These are phyloP conservation scores for Przewalskia tangutica DNA, from an alignment of 257 asterid genomes.

Conservation along the genomic window DNA sequence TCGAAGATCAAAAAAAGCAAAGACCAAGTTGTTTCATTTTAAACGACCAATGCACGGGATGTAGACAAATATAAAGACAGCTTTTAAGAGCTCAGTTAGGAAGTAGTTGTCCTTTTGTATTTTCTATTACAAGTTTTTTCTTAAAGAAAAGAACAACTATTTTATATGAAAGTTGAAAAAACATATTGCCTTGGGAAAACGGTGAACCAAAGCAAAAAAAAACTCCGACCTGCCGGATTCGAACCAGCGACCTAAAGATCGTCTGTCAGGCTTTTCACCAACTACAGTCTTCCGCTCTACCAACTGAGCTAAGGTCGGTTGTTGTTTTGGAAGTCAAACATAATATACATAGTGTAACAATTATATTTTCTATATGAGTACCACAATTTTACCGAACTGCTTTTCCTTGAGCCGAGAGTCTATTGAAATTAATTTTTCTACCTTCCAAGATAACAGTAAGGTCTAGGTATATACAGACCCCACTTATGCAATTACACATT, in stretches of 20 bases:
- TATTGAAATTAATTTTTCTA: too few species aligned
- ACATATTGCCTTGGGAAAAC: background rate
- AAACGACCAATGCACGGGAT: background rate
- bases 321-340: accelerated
- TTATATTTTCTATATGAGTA: too few species aligned
- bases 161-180: background rate
- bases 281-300: constrained; percentile 11
- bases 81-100: background rate
- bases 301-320: constrained; percentile 11
- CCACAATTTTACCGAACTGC: too few species aligned
- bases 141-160: background rate
- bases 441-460: too few species aligned
- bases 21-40: background rate
- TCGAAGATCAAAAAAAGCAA: background rate
- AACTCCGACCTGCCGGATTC: constrained; percentile 34
- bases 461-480: too few species aligned
- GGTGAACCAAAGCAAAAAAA: background rate
- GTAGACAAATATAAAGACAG: background rate
- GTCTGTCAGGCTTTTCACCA: background rate
- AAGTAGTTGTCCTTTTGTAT: too few species aligned
- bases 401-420: too few species aligned
- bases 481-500: too few species aligned
- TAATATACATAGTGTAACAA: too few species aligned
- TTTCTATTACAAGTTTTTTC: too few species aligned
- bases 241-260: constrained; percentile 37